Evolutionary conservation across 2,329 filamentous ascomycete genomes (phyloP).

Genomic region (Apiospora saccharicola): DNA sequence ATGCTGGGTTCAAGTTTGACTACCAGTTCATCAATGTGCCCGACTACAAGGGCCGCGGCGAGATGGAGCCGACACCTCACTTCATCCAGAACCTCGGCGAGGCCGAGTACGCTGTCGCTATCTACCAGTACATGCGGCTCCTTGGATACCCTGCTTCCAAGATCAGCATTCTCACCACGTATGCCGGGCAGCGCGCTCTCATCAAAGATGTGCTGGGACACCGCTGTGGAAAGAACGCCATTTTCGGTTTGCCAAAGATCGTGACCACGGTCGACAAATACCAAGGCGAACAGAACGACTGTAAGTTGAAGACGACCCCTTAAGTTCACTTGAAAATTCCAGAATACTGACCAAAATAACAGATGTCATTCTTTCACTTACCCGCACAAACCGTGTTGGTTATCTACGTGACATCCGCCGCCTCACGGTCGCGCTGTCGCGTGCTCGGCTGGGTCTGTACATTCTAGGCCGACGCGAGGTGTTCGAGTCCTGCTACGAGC

Average conservation of each 20-base stretch:
- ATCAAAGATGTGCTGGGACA: conserved; percentile 87
- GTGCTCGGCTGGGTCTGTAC: conserved; percentile 90
- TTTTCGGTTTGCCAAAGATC: conserved; percentile 89
- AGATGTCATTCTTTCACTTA: conserved; percentile 95
- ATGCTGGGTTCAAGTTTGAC: conserved; percentile 91
- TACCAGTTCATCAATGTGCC: conserved; percentile 97
- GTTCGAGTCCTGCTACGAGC: conserved; percentile 88
- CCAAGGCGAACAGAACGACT: conserved; percentile 99
- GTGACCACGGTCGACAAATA: conserved; percentile 98
- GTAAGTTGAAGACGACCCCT: conserved; percentile 61
- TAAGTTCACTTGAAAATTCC: neutral
- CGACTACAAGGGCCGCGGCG: conserved; percentile 89
- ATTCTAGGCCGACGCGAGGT: conserved; percentile 87
- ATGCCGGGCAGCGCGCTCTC: conserved; percentile 88
- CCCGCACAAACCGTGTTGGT: conserved; percentile 85
- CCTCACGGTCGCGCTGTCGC: conserved; percentile 91
- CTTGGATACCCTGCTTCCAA: conserved; percentile 85
- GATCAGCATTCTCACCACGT: conserved; percentile 91
- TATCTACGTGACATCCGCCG: conserved; percentile 94
- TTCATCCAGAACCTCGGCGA: conserved; percentile 97
- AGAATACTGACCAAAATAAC: conserved; percentile 28
- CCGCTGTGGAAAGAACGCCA: conserved; percentile 79
- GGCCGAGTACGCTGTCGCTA: conserved; percentile 93
- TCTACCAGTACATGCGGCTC: conserved; percentile 97
- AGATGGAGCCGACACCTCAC: conserved; percentile 88